Evolutionary conservation across 768 basidiomycete genomes (phyloP), one percentile per base, ranked within the genome.

Genomic region (Pleurotus ostreatus): DNA sequence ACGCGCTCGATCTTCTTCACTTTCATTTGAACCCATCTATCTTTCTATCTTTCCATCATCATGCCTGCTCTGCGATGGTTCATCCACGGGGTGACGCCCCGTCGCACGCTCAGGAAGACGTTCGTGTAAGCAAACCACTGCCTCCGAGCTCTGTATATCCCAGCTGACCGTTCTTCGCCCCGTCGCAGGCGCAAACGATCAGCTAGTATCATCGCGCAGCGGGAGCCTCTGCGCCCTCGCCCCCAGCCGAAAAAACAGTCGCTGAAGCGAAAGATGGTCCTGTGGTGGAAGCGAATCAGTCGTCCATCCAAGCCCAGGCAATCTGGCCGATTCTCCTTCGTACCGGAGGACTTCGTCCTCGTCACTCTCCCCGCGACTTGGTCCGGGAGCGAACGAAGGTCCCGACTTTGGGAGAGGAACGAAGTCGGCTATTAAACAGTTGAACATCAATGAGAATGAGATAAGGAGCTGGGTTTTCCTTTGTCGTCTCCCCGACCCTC

Each of bases 271-370:
- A 60, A 65, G 18, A n/a, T 73, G 20, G 49, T 66, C 1, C 55
- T 70, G 11, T 23, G 66, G 2, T 74, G 71, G 71, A 74, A 74
- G 59, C 62, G 62, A 12, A 16, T 65, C 40, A 70, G 59, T n/a
- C 49, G 52, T 22, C 60, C 67, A 6, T 53, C 53, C 11, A 66
- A 61, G 11, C 60, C 66, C 7, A 59, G 63, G 11, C 55, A 62
- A 4, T 65, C 67, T 9, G 59, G 63, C 12, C 65, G 68, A 12
- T 71, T 70, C 40, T 74, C 74, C 2, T 72, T 67, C 62, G 66
- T 74, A 46, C 69, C 71, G 0, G 62, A 64, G 4, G 72, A 70
- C 26, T 75, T 74, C 53, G 62, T 61, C 25, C 51, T 61, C n/a
- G 62, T 68, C 13, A 56, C 62, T 4, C 60, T 38, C n/a, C 49